phyloP scores from a whole-genome alignment of 176 grass and related monocot genomes.

The Eragrostis nindensis region DNA sequence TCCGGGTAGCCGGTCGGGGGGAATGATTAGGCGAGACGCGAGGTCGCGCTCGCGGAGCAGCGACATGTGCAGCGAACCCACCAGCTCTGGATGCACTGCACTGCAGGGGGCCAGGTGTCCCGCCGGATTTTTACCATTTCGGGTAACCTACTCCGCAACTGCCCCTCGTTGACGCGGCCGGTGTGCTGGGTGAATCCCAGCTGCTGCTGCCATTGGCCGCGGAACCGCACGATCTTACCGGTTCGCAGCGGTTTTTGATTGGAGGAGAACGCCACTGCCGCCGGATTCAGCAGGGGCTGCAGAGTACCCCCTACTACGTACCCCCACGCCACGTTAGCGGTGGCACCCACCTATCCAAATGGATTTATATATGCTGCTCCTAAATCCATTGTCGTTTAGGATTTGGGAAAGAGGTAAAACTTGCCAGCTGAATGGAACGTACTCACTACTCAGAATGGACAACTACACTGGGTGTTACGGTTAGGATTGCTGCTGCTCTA shows the following conservation, averaged over 20 bases:
- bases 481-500: too few relatives aligned
- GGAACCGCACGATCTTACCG: too few relatives aligned
- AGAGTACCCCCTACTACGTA: not conserved
- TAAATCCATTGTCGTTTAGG: not conserved
- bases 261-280: too few relatives aligned
- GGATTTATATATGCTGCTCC: not conserved
- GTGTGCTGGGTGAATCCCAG: too few relatives aligned
- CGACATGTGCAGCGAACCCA: not conserved
- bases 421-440: conserved; percentile 1
- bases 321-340: not conserved
- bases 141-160: not conserved
- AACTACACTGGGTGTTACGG: too few relatives aligned
- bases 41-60: not conserved
- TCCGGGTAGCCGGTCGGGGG: not conserved
- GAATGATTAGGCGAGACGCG: conserved; percentile 30
- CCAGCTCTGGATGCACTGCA: too few relatives aligned
- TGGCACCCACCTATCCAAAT: not conserved
- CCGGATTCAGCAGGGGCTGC: not conserved
- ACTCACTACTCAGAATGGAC: too few relatives aligned
- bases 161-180: too few relatives aligned
- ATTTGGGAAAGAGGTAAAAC: too few relatives aligned
- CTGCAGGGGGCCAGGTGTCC: not conserved
- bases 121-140: conserved; percentile 17
- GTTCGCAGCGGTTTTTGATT: too few relatives aligned
- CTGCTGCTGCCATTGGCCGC: too few relatives aligned